Evolutionary conservation across 306 rosid species (phyloP).

Genomic region (Prunus salicina): DNA sequence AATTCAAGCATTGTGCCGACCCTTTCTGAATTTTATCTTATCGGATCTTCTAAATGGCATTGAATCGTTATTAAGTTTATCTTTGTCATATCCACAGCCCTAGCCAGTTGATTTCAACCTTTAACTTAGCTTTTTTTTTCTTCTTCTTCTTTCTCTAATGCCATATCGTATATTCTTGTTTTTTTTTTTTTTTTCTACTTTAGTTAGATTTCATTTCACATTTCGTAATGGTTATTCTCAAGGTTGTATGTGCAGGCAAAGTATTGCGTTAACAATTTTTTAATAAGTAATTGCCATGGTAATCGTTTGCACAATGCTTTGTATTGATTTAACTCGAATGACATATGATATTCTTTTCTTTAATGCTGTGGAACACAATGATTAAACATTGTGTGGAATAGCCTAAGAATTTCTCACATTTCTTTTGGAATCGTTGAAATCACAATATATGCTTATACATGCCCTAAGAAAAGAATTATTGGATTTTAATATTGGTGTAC

Average conservation of each 20-base stretch:
- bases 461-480: neutral
- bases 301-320: neutral
- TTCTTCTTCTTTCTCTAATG: neutral
- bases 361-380: neutral
- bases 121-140: neutral
- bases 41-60: conserved; percentile 5
- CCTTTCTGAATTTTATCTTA: conserved; percentile 9
- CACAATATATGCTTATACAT: neutral
- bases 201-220: neutral
- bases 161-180: neutral
- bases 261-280: neutral
- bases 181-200: neutral
- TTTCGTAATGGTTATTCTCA: conserved; percentile 3
- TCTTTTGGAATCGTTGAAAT: conserved; percentile 10
- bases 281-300: neutral
- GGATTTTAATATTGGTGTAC: neutral
- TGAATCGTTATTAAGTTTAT: conserved; percentile 10
- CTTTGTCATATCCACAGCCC: conserved; percentile 2
- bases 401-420: neutral
- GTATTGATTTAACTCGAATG: neutral
- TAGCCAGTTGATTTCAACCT: neutral
- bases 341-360: neutral
- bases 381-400: neutral
- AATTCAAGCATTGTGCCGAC: neutral
- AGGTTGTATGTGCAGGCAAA: neutral